Base-by-base conservation (phyloP, 2,329 filamentous ascomycete species). In the Cladosporium cucumerinum region DNA sequence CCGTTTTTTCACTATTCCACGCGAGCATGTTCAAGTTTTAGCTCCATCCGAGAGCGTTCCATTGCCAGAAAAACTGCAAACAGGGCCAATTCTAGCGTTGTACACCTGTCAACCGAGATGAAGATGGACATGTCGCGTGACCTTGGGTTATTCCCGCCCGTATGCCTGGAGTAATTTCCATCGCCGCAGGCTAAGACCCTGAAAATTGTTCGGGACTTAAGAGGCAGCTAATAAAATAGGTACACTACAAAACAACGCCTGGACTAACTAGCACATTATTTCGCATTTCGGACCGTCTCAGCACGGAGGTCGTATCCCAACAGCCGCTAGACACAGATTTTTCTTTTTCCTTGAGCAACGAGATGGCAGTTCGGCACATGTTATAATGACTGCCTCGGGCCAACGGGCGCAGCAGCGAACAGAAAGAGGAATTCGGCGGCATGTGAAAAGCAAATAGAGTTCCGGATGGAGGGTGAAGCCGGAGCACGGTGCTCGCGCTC, bases 361-460 rank as follows among this genome's bases (percentile, higher is more conserved):
- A 10, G 3, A 21, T 18, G 28, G 18, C n/a, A 32, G 26, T 54
- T 21, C 21, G 18, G 18, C 51, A 32, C 26, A 54, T 54, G 51
- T 6, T 54, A 12, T 30, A n/a, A 32, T 10, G 12, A 54, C 51
- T 21, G 51, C 51, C 51, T 54, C 28, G 51, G 51, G 51, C 26
- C 28, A 54, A 54, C 51, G 51, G 51, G 39, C 39, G 39, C 39
- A 21, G 39, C 4, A 7, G 39, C 16, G 28, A 32, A n/a, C 14
- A 16, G 12, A 11, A 8, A n/a, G 26, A 52, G 23, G 23, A 46
- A 21, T 11, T 52, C 48, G 48, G 26, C 23, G 48, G 54, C 54
- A 57, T 57, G 54, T 57, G 54, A 57, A 57, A 57, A 51, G 21
- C 23, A n/a, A 23, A n/a, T 54, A 54, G 30, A 30, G 51, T 54